Base-by-base conservation (phyloP, 2,329 filamentous ascomycete species). In the Alternaria burnsii region DNA sequence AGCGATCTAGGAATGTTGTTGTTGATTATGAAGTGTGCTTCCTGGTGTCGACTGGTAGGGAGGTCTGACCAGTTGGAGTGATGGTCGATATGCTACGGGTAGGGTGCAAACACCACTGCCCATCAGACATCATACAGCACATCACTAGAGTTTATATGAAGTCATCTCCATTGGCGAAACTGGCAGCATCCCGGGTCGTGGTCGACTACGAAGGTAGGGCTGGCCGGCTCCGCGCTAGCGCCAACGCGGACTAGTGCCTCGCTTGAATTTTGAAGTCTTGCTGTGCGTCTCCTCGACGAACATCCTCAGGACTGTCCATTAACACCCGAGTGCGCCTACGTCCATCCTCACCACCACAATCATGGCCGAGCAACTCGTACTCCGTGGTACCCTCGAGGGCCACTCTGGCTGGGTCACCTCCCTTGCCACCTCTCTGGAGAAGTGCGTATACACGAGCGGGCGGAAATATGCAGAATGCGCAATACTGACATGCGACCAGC, bases 361-460 rank as follows among this genome's bases (percentile, higher is more conserved):
- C 80, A 95, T 95, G 92, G 90, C 91, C 87, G 92, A 95, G 88
- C 91, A 94, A 88, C 87, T 95, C 83, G 93, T 96, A 87, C 91
- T 95, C 85, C 94, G 94, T 88, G 93, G 93, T 83, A 95, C 92
- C 88, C 92, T 97, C 84, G 92, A 95, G 91, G 94, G 94, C 90
- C 94, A 98, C 90, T 95, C 91, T 88, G 94, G 94, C 89, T 98
- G 94, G 94, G 94, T 98, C 86, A 98, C 94, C 85, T 93, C 89
- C 86, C 88, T 98, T 85, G 94, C 94, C 78, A 98, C 94, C 83
- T 97, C 94, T 78, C 91, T 97, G 86, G 94, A 98, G 91, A 97
- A 97, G 93, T 96, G 70, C 65, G 75, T 77, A 53, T 16, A 22
- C 22, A 36, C 52, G 43, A 43, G 18, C 22, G 22, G 28, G 28